Evolutionary conservation across 306 rosid genomes (phyloP), one percentile per base, ranked within the genome.

Genomic region (Castanea mollissima): DNA sequence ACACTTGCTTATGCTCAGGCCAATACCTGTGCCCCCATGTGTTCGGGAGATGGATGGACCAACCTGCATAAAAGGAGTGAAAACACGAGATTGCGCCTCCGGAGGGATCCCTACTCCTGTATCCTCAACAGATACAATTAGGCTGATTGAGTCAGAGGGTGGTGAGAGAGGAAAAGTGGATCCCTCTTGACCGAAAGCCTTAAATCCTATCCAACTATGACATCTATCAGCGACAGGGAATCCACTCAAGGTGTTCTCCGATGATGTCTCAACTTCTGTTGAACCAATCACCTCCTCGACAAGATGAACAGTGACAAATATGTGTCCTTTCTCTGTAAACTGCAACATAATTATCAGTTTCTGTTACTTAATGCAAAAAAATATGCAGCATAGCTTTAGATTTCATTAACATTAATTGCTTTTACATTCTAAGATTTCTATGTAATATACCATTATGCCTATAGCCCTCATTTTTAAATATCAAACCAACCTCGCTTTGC

Each of bases 41-140:
- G 90, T 95, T 64, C 98, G 86, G 32, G 97, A 93, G 81, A 88
- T 93, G 59, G 99, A 93, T 57, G 98, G 88, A 75, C 91, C 92
- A 51, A 95, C 98, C 81, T 95, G 99, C 98, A 91, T 95, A 90
- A 95, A 95, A 74, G 97, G 99, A 79, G 92, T 95, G 92, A 93
- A 95, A 71, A 95, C 82, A 49, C 83, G 86, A 34, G 91, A 41
- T 77, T 95, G 98, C 5, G 96, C 82, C 59, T 93, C 98, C 19
- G 54, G 15, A 64, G 99, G 99, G 79, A 95, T 95, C 57, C 99
- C 99, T 23, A 83, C 94, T n/a, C 99, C 99, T 1, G 99, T 95
- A 85, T 95, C 99, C 84, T 95, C 99, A 49, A 95, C 99, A 9
- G 98, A 95, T 70, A 95, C 94, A 78, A 95, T 90, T 70, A 95